Conservation (phyloP, 495 filamentous ascomycete genomes). For the Penicillium samsonianum region DNA sequence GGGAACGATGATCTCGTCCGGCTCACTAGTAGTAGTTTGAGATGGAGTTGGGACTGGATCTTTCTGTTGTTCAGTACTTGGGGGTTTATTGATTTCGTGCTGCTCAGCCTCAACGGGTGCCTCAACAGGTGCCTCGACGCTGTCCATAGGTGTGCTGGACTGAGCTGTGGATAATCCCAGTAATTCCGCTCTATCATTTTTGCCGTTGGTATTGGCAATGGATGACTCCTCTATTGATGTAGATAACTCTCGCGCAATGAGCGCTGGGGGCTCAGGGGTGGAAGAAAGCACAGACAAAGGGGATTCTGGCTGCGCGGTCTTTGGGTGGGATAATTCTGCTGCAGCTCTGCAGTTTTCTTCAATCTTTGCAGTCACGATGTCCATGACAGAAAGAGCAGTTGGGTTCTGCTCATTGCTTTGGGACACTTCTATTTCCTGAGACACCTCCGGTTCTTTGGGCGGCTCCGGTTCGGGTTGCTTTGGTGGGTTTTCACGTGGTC, state of each 20-base stretch:
- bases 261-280: not conserved
- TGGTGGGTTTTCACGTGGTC: slow-evolving; percentile 14
- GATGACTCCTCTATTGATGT: not conserved
- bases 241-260: not conserved
- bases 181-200: not conserved
- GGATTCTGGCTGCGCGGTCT: not conserved
- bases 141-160: not conserved
- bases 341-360: not conserved
- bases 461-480: not conserved
- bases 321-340: not conserved
- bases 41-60: not conserved
- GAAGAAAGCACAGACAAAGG: not conserved
- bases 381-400: not conserved
- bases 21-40: slow-evolving; percentile 4
- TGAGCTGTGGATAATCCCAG: not conserved
- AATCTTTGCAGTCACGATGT: not conserved
- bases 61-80: slow-evolving; percentile 3
- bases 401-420: not conserved
- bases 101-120: not conserved
- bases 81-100: not conserved
- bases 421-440: not conserved
- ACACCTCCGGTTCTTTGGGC: not conserved
- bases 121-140: not conserved
- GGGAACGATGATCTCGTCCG: slow-evolving; percentile 34
- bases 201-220: not conserved